Base-by-base conservation (phyloP, 2,329 filamentous ascomycete species). In the Ceratocystiopsis sp. region DNA sequence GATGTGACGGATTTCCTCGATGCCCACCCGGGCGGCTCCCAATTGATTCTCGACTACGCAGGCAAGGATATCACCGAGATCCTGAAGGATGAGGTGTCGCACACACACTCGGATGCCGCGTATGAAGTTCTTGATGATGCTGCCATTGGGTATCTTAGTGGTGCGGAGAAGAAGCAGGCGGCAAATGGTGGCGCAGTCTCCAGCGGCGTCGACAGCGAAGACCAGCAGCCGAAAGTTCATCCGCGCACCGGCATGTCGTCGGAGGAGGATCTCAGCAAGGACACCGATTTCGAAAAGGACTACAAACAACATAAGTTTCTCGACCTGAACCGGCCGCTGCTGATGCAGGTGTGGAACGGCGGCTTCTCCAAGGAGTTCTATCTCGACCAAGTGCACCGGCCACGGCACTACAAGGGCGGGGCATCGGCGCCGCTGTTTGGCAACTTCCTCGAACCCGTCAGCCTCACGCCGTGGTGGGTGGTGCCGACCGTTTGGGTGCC, bases 401-500 rank as follows among this genome's bases (percentile, higher is more conserved):
- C 91, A 16, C 78, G 91, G 46, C 89, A 98, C 61, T 98, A 96
- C 70, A 93, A 79, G 58, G 89, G 89, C 50, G 91, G 91, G 46
- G 77, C 78, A 48, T 95, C 86, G 8, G 91, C 91, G 35, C 91
- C 91, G 17, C 64, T 98, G 19, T 98, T 98, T 61, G 91, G 91
- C 47, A 96, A 98, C 64, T 93, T 98, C 59, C 68, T 98, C n/a
- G 91, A 98, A 64, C 91, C 91, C n/a, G 65, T 98, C 46, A 87
- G 80, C 60, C 82, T 87, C 69, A 98, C 91, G 3, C 75, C 91
- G 1, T 98, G 91, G 91, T 98, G 80, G 76, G 60, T 93, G 38
- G 71, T 98, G 12, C 91, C 91, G 3, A 68, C 68, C 0, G 47
- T 93, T 2, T 98, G 91, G 91, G 58, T 91, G 37, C 91, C 91